These are phyloP conservation scores for Biancaea sappan DNA, from an alignment of 306 rosid genomes.

Conservation along the genomic window DNA sequence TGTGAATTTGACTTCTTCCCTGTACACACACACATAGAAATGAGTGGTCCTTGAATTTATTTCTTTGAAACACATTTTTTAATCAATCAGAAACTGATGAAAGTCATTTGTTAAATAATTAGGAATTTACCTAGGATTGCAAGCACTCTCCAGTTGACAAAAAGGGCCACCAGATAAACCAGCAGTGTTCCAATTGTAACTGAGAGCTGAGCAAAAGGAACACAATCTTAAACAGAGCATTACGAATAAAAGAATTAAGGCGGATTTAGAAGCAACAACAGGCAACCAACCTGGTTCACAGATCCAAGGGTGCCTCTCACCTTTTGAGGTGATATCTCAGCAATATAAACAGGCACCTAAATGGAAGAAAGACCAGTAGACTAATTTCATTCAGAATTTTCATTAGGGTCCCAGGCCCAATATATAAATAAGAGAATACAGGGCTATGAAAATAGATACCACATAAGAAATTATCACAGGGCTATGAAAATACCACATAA, in stretches of 20 bases:
- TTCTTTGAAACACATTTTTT: neutral
- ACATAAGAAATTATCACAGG: constrained; percentile 82
- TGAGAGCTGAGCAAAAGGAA: constrained; percentile 53
- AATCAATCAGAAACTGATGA: too few relatives aligned
- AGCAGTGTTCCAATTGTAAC: constrained; percentile 80
- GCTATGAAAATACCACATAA: too few relatives aligned
- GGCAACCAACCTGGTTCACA: constrained; percentile 67
- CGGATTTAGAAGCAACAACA: constrained; percentile 11
- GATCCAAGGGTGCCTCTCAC: constrained; percentile 81
- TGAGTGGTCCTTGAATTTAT: neutral
- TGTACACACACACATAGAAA: too few relatives aligned
- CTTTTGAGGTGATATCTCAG: constrained; percentile 81
- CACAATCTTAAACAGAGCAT: neutral
- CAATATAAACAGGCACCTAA: constrained; percentile 87
- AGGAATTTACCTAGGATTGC: constrained; percentile 60
- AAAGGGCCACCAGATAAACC: constrained; percentile 68
- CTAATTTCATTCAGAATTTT: constrained; percentile 29
- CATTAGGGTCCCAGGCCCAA: neutral
- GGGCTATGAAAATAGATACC: constrained; percentile 47
- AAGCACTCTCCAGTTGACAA: constrained; percentile 76
- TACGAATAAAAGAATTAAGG: neutral
- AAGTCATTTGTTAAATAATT: too few relatives aligned
- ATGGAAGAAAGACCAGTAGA: constrained; percentile 3
- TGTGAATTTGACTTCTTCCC: too few relatives aligned
- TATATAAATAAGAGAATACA: neutral